phyloP scores from a whole-genome alignment of 441 rosid genomes.

The Melastoma candidum region DNA sequence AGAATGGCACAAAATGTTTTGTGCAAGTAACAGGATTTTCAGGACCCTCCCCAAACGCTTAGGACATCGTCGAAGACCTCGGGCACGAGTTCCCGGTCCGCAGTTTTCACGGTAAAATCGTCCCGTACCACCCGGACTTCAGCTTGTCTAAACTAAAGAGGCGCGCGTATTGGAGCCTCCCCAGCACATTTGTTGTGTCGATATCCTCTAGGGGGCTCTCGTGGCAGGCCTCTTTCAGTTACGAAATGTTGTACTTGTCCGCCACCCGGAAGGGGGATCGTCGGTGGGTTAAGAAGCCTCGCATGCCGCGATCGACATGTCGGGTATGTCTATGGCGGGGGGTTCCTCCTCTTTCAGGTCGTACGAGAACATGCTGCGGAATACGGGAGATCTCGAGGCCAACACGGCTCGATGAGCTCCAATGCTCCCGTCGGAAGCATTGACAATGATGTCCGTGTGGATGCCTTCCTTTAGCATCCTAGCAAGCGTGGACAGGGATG shows the following conservation, averaged over 20 bases:
- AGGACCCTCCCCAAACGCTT: slow-evolving; percentile 83
- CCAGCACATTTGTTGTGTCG: slow-evolving; percentile 66
- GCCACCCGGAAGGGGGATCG: slow-evolving; percentile 67
- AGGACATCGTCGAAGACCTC: slow-evolving; percentile 81
- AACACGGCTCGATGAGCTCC: slow-evolving; percentile 85
- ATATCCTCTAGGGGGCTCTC: slow-evolving; percentile 77
- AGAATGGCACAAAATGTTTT: too few species aligned
- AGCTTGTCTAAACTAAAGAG: slow-evolving; percentile 55
- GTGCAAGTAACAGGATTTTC: background rate
- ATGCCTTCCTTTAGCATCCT: slow-evolving; percentile 82
- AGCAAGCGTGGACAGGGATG: slow-evolving; percentile 53
- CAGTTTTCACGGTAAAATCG: slow-evolving; percentile 61
- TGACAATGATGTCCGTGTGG: slow-evolving; percentile 65
- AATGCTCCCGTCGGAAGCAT: slow-evolving; percentile 70
- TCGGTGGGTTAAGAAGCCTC: slow-evolving; percentile 67
- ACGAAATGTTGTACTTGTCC: slow-evolving; percentile 67
- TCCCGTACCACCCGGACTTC: slow-evolving; percentile 69
- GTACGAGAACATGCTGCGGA: slow-evolving; percentile 69
- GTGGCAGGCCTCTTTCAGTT: slow-evolving; percentile 81
- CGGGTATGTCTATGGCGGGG: slow-evolving; percentile 55
- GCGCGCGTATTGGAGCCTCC: slow-evolving; percentile 69
- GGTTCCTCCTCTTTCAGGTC: slow-evolving; percentile 83
- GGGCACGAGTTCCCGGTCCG: slow-evolving; percentile 69
- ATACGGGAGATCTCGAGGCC: slow-evolving; percentile 81
- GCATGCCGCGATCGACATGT: slow-evolving; percentile 73